Base-by-base conservation (phyloP, 139 green algal species). In the Limnomonas spitsbergensis region DNA sequence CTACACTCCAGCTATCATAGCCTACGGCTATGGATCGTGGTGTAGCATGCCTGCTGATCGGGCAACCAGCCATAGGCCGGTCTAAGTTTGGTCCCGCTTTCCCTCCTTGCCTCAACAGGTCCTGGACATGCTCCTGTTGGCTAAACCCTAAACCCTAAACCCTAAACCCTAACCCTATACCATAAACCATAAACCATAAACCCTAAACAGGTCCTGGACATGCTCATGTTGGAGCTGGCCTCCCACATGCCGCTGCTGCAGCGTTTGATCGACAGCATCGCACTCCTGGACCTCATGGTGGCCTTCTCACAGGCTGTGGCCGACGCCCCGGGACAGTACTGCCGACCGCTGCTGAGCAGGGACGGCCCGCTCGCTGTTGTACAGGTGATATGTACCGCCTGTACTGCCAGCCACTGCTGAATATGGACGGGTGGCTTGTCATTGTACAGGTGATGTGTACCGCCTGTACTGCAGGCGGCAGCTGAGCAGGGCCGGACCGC, bases 271-370 rank as follows among this genome's bases (percentile, higher is more conserved):
- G 93, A 98, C 80, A 82, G 53, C 53, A 29, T 97, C 3, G 86
- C 89, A 0, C 83, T 98, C 77, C 80, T 95, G 38, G 94, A 98
- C 77, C 86, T 97, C 89, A 84, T 96, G 79, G 53, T 79, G 0
- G 78, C 81, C 36, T 93, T 97, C 76, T 87, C 36, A 74, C 37
- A 66, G 78, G 74, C 61, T 29, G 53, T 36, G 9, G 9, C n/a
- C 14, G 29, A 36, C 4, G 9, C 35, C 35, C 39, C 70, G 66
- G 71, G 71, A 35, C 34, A 36, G 29, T 86, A 76, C 78, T 53
- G 31, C 27, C 35, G 82, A 32, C 89, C 89, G 1, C 73, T 85
- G 77, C 66, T 87, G 1, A 81, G 67, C 36, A 4, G 35, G 27
- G 37, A n/a, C 1, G 70, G 89, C 20, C 82, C 87, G 6, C 67